A percentile compares a stretch with the other conserved stretches of the same genome.
phyloP scores from a whole-genome alignment of 1,284 basidiomycete species.

The Microbotryum lychnidis-dioicae region DNA sequence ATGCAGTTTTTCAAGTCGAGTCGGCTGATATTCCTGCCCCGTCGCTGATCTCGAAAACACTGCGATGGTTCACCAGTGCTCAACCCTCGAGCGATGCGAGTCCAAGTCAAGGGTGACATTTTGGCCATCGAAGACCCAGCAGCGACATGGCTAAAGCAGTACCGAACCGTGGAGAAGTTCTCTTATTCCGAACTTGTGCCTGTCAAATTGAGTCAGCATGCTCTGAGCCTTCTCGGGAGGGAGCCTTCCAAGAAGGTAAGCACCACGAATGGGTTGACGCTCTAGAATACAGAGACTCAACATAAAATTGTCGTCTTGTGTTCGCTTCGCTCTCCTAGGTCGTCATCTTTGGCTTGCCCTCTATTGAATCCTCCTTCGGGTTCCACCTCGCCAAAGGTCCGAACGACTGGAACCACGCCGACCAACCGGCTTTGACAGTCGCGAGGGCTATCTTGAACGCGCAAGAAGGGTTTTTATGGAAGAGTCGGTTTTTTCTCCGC shows the following conservation, averaged over 20 bases:
- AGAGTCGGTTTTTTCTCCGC: slow-evolving; percentile 70
- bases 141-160: slow-evolving; percentile 62
- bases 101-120: slow-evolving; percentile 82
- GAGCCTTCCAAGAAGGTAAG: slow-evolving; percentile 62
- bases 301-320: too few species aligned
- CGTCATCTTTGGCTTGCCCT: slow-evolving; percentile 76
- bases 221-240: slow-evolving; percentile 66
- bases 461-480: slow-evolving; percentile 50
- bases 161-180: slow-evolving; percentile 47
- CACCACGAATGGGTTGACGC: neutral
- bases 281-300: too few species aligned
- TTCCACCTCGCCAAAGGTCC: slow-evolving; percentile 66
- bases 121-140: slow-evolving; percentile 62
- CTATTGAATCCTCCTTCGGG: slow-evolving; percentile 88
- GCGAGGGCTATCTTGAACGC: slow-evolving; percentile 83
- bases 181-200: slow-evolving; percentile 54
- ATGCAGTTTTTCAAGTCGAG: neutral
- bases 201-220: slow-evolving; percentile 59
- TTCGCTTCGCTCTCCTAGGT: slow-evolving; percentile 47
- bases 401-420: slow-evolving; percentile 51
- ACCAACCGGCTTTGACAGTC: slow-evolving; percentile 76
- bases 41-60: neutral
- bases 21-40: neutral
- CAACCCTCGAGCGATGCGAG: slow-evolving; percentile 68
- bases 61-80: slow-evolving; percentile 51